Percentiles rank a stretch among this genome's conserved stretches.
These are phyloP conservation scores for Camellia lanceoleosa DNA, from an alignment of 148 eudicot genomes.

Conservation along the genomic window DNA sequence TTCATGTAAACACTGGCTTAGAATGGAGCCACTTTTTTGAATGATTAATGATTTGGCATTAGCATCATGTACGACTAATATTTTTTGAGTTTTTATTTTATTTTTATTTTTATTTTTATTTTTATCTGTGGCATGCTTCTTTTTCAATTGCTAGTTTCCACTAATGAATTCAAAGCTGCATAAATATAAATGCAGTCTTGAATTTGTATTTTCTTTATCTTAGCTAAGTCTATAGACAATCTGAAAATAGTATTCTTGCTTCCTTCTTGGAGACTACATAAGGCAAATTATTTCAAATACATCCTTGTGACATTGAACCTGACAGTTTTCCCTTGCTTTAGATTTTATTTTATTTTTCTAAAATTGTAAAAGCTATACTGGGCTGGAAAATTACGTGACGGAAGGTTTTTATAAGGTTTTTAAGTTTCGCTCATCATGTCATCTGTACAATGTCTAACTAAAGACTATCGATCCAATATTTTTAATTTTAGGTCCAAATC, in stretches of 20 bases:
- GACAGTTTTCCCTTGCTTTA: background rate
- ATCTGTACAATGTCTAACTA: background rate
- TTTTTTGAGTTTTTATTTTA: background rate
- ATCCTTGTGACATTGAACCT: conserved; percentile 4
- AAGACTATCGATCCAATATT: background rate
- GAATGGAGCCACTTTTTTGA: background rate
- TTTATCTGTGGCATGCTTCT: too few relatives aligned
- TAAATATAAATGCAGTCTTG: background rate
- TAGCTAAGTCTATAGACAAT: background rate
- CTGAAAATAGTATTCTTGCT: background rate
- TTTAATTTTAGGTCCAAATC: conserved; percentile 68
- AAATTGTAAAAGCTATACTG: background rate
- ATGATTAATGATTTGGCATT: background rate
- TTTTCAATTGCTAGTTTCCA: too few relatives aligned
- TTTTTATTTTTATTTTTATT: too few relatives aligned
- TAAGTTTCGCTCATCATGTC: background rate
- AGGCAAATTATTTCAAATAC: background rate
- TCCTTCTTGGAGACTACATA: background rate
- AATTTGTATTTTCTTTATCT: background rate
- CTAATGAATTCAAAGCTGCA: background rate
- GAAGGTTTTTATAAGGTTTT: background rate
- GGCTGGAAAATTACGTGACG: background rate
- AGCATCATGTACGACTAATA: background rate
- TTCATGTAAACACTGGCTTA: too few relatives aligned
- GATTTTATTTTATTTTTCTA: background rate